phyloP scores from a whole-genome alignment of 2,329 filamentous ascomycete genomes.

The Zelopaecilomyces penicillatus region DNA sequence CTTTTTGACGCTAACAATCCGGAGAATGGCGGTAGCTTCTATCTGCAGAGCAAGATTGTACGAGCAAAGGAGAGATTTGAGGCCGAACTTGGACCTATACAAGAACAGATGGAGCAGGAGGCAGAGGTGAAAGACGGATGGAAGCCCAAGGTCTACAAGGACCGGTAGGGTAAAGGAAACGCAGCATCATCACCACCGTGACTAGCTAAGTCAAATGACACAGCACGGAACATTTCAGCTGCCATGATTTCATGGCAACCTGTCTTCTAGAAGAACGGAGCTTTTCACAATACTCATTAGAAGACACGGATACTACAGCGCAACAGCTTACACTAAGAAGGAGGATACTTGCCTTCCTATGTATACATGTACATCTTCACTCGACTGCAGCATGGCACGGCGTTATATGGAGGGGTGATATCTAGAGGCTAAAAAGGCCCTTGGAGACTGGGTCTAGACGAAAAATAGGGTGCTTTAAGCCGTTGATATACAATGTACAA shows the following conservation, averaged over 20 bases:
- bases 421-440: constrained; percentile 19
- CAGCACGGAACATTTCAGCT: too few species aligned
- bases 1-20: constrained; percentile 93
- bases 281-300: too few species aligned
- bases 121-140: constrained; percentile 77
- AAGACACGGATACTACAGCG: too few species aligned
- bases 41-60: constrained; percentile 93
- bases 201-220: too few species aligned
- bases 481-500: constrained; percentile 10
- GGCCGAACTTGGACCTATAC: constrained; percentile 66
- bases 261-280: too few species aligned
- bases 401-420: constrained; percentile 29
- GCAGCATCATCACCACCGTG: too few species aligned
- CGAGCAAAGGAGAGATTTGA: constrained; percentile 88
- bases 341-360: constrained; percentile 12
- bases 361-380: constrained; percentile 43
- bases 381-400: constrained; percentile 46
- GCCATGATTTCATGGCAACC: too few species aligned
- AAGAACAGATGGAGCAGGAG: constrained; percentile 64
- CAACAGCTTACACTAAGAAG: too few species aligned
- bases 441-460: constrained; percentile 19
- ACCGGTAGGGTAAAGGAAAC: constrained; percentile 36
- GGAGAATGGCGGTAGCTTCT: constrained; percentile 93
- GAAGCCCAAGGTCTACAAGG: constrained; percentile 93
- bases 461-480: constrained; percentile 5